Evolutionary conservation across 257 asterid genomes (phyloP), one percentile per base, ranked within the genome.

Genomic region (Thymus mandschuricus): DNA sequence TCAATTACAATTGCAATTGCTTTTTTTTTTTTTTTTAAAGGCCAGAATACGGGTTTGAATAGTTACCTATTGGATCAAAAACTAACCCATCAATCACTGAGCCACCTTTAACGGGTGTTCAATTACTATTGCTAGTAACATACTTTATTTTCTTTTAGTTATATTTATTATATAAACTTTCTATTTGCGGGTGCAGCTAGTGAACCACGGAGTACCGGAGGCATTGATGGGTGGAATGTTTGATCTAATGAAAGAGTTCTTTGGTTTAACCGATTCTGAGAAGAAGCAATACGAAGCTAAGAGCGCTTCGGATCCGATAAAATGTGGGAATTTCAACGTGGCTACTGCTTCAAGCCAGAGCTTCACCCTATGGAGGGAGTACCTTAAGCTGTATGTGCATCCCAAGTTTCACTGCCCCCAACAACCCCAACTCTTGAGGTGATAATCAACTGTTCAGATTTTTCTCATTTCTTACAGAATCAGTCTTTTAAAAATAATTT

Each of bases 391-490:
- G 2, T 43, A 63, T 11, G 68, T 63, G 28, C 68, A 63, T 7
- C 68, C 68, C 40, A 52, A 21, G 2, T 63, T 43, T 6, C 34
- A 63, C 27, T 63, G 68, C 68, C 68, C 68, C 28, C 15, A 7
- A 0, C 33, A 10, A 0, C 68, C 68, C 2, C 68, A 10, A 3
- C 46, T 3, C 68, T 44, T 63, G 7, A 63, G 68, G 68, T 62
- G 8, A n/a, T n/a, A n/a, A n/a, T n/a, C n/a, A n/a, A n/a, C n/a
- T n/a, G n/a, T n/a, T n/a, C n/a, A n/a, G n/a, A n/a, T n/a, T n/a
- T n/a, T n/a, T n/a, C n/a, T n/a, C n/a, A n/a, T 12, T 3, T 38
- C 43, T 38, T 38, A 6, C 43, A 13, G 0, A 29, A 29, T 29
- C 9, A 13, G 1, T n/a, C 29, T 10, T 44, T 8, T 9, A 44